Base-by-base conservation (phyloP, 2,329 filamentous ascomycete genomes). In the Clonostachys solani region DNA sequence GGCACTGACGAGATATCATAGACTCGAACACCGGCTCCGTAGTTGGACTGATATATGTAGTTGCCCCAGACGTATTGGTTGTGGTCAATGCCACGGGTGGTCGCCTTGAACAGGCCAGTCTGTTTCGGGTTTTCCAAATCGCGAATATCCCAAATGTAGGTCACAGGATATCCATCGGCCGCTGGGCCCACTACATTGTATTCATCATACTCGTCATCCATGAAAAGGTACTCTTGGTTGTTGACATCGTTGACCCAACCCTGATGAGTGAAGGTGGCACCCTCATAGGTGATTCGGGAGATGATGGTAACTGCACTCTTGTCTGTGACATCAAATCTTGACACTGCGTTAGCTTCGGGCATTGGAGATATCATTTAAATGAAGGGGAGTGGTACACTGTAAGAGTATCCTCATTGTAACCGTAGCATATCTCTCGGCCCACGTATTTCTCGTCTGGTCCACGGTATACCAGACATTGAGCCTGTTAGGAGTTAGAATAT, bases 241-340 rank as follows among this genome's bases (percentile, higher is more conserved):
- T 67, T 57, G 12, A 63, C 56, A 55, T 77, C 67, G 46, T 75
- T 67, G 12, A 80, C 65, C 63, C 71, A 74, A 46, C 78, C 78
- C 54, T 81, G 78, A 57, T 82, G 78, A 2, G 76, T 78, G 64
- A 80, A 81, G 15, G 69, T 58, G 18, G 74, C 74, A 37, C 78
- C 78, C n/a, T 73, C 68, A 58, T 81, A 82, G 0, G 71, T 72
- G 3, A 75, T 79, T 48, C 68, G 68, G 44, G 77, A 80, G 52
- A 81, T 70, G 50, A 79, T 65, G 46, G 67, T 57, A 12, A 17
- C 13, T 46, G 60, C 60, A 29, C 66, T 63, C 63, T 77, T 77
- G 60, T 78, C 61, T 17, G 71, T 77, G 6, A 78, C 69, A 46
- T 71, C 71, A 46, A 29, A 29, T 10, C 23, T 29, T 10, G 23